Evolutionary conservation across 2,329 filamentous ascomycete genomes (phyloP), one percentile per base, ranked within the genome.

Genomic region (Huntiella abstrusa): DNA sequence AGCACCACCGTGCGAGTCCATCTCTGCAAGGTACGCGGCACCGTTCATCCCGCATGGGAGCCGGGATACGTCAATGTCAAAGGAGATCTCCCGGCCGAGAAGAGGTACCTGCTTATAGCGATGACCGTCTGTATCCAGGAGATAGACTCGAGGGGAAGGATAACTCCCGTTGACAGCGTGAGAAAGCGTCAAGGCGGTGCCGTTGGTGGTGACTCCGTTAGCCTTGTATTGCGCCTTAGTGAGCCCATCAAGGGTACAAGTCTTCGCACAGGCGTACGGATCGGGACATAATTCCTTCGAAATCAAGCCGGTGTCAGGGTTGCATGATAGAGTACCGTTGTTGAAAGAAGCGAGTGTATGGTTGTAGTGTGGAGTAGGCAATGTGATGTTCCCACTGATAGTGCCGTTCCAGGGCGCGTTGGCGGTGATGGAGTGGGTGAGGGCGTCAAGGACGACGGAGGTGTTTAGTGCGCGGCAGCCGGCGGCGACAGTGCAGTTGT

Each of bases 31-130:
- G 60, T 79, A 79, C 34, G 80, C 59, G 22, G 76, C 76, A 45
- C 73, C 74, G 59, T 82, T 80, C 51, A 81, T 59, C 45, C 78
- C 77, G 54, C 78, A 82, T 33, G 55, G 69, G 19, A 80, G 64
- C 47, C 68, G 68, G 22, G 73, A 77, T 28, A 78, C 66, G 55
- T 81, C 76, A 12, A 80, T 74, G 47, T 79, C 75, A 48, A 81
- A 79, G 33, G 71, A 70, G 55, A 81, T 71, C 58, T 81, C 77
- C 55, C 73, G 66, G 59, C 71, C 71, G 49, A 70, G 62, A 45
- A 79, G 63, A 47, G 72, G 66, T 60, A 80, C 72, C 54, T 70
- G 67, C 60, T 77, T 60, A 56, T 80, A 80, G 49, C 65, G 67
- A 49, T 61, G 62, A 8, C 8, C 36, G 37, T 68, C 65, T 44